Evolutionary conservation across 805 yeast genomes (phyloP), one percentile per base, ranked within the genome.

Genomic region (Yamadazyma philogaea): DNA sequence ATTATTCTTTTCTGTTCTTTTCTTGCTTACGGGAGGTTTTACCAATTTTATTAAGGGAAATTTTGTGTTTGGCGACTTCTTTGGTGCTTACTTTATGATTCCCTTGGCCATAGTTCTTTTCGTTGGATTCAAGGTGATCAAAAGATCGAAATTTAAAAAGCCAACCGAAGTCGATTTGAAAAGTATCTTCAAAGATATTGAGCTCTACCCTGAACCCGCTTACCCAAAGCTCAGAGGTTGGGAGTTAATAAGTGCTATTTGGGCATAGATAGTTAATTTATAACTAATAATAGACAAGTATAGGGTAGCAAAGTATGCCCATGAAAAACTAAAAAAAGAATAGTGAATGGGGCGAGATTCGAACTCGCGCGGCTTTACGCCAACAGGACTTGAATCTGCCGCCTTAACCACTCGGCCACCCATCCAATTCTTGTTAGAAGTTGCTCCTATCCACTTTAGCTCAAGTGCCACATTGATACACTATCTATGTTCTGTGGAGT

Each of bases 1-100:
- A 16, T 50, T 62, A 16, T 66, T 68, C 6, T 67, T 57, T 44
- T 59, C 60, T 8, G 67, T 64, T 3, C 61, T 68, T 40, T 42
- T 82, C 45, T 46, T 70, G 4, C 21, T 84, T 12, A 82, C 89
- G 11, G 84, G 84, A 50, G 90, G 90, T 40, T 84, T 81, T 56
- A 80, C 77, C 3, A 82, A 78, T 4, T 83, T 84, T 61, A 72
- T 84, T 44, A 40, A 37, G 60, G 72, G 72, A 3, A 69, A 70
- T 17, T 81, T 80, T 68, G 71, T 66, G 6, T 72, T 60, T 1
- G 62, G 77, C 6, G 80, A 79, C 56, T 84, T 84, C 54, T 61
- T 84, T 39, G 88, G 89, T 21, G 84, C 89, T 7, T 84, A 84
- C 61, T 70, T 84, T 48, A 82, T 87, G 0, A 56, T 84, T 36